Evolutionary conservation across 345 rosid genomes (phyloP).

Genomic region (Dovyalis caffra): DNA sequence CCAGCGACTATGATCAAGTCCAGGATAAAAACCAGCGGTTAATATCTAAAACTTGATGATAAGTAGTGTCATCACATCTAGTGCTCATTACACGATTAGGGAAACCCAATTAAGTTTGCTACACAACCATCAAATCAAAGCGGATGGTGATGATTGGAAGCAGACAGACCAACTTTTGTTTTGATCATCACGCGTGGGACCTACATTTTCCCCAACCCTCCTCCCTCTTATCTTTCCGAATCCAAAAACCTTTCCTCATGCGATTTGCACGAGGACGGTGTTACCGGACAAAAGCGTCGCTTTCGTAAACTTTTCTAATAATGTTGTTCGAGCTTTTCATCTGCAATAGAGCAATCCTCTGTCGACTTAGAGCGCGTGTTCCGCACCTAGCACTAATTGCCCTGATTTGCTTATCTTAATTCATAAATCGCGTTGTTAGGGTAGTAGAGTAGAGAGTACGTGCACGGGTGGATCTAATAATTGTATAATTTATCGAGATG

Average conservation of each 20-base stretch:
- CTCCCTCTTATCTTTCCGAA: conserved; percentile 4
- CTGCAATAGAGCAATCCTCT: background rate
- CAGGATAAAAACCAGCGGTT: conserved; percentile 9
- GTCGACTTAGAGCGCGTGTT: background rate
- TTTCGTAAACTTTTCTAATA: conserved; percentile 33
- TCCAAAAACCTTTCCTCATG: conserved; percentile 16
- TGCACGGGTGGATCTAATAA: background rate
- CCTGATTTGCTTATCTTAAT: no score
- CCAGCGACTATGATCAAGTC: conserved; percentile 21
- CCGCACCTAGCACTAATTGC: no score
- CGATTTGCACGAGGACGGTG: conserved; percentile 17
- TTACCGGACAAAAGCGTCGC: conserved; percentile 34
- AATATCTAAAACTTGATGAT: background rate
- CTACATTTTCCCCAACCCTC: background rate
- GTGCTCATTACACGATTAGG: conserved; percentile 27
- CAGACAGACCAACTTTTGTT: conserved; percentile 44
- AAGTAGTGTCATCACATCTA: conserved; percentile 17
- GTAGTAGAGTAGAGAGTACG: background rate
- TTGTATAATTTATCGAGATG: background rate
- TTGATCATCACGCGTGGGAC: conserved; percentile 16
- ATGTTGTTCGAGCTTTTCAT: background rate
- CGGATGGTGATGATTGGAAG: conserved; percentile 55
- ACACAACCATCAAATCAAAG: conserved; percentile 54
- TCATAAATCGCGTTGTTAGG: conserved; percentile 3
- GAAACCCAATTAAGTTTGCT: conserved; percentile 21